Conservation (phyloP, 2,329 filamentous ascomycete genomes). For the Aspergillus sp. region DNA sequence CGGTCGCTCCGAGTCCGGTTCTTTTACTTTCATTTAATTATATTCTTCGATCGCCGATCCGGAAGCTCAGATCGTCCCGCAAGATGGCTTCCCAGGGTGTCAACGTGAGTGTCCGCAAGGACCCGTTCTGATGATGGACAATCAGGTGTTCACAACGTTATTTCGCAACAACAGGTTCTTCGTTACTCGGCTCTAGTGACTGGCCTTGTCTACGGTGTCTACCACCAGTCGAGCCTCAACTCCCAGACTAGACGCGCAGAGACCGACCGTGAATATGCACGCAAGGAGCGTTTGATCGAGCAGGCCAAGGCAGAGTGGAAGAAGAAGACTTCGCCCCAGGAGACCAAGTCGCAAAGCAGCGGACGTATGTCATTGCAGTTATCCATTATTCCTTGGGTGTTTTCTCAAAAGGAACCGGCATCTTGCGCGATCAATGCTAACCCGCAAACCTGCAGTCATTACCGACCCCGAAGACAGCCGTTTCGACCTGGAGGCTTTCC, state of each 20-base stretch:
- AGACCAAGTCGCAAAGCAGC: constrained; percentile 30
- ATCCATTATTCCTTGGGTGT: not conserved
- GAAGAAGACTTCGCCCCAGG: constrained; percentile 63
- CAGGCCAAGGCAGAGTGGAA: constrained; percentile 88
- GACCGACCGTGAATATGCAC: constrained; percentile 77
- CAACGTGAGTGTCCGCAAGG: constrained; percentile 49
- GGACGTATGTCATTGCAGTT: constrained; percentile 29
- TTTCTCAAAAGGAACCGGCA: constrained; percentile 6
- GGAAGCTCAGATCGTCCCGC: constrained; percentile 37
- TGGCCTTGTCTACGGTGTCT: constrained; percentile 92
- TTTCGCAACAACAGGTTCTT: constrained; percentile 64
- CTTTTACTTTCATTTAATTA: constrained; percentile 23
- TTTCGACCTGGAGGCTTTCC: constrained; percentile 86
- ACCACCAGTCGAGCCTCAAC: constrained; percentile 80
- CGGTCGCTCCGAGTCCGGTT: constrained; percentile 25
- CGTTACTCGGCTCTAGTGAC: constrained; percentile 91
- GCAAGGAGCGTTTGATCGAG: constrained; percentile 86
- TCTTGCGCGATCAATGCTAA: constrained; percentile 5
- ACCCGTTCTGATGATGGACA: constrained; percentile 14
- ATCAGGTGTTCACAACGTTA: constrained; percentile 13
- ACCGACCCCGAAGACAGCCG: constrained; percentile 78
- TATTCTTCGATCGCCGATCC: constrained; percentile 37
- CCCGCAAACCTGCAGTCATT: constrained; percentile 48
- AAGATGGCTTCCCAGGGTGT: constrained; percentile 62
- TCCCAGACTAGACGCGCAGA: constrained; percentile 65